A percentile compares a stretch with the other conserved stretches of the same genome.
Conservation (phyloP, 768 basidiomycete species). For the Calvatia gigantea region DNA sequence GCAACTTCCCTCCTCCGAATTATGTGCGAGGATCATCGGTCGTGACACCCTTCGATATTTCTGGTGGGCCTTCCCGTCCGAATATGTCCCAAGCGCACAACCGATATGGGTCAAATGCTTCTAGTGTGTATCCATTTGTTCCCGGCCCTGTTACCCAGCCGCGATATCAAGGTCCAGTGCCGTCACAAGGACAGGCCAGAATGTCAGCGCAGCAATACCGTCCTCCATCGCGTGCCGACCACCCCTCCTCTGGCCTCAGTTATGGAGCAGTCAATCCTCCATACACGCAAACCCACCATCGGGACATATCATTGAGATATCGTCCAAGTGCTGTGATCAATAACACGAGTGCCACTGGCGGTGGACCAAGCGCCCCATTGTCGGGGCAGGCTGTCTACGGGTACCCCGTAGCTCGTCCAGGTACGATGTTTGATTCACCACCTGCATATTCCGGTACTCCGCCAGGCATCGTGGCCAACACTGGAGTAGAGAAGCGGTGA, state of each 20-base stretch:
- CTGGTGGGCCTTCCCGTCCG: neutral
- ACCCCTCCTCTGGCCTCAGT: neutral
- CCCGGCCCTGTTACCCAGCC: neutral
- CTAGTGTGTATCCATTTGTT: neutral
- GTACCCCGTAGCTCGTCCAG: neutral
- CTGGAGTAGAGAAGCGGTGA: neutral
- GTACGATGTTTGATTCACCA: neutral
- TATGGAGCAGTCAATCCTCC: neutral
- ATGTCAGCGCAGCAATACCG: neutral
- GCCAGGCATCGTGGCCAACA: neutral
- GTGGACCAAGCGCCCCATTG: neutral
- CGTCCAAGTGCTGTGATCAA: neutral
- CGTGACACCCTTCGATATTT: neutral
- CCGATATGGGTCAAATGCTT: neutral
- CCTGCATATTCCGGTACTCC: neutral
- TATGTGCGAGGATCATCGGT: neutral
- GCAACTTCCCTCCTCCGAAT: neutral
- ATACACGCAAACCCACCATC: neutral
- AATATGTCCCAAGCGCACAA: neutral
- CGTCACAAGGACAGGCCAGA: neutral
- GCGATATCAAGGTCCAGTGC: neutral
- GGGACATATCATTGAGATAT: neutral
- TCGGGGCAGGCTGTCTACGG: neutral
- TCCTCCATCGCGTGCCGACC: neutral
- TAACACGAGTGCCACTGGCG: neutral